Evolutionary conservation across 331 rosid genomes (phyloP).

Genomic region (Rhamnella rubrinervis): DNA sequence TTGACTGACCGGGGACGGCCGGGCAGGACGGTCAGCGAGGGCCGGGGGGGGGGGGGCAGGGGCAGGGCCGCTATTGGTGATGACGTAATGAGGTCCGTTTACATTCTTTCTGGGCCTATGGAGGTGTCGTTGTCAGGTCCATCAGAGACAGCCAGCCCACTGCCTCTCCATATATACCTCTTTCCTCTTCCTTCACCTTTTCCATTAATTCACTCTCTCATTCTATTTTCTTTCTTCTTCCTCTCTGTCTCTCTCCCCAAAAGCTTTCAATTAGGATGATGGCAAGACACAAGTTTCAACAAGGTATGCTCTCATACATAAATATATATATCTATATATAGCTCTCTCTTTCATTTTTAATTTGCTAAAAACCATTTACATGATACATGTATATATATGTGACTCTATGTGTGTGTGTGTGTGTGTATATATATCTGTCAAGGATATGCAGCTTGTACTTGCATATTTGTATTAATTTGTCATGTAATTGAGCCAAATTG

Average conservation of each 20-base stretch:
- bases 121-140: conserved; percentile 53
- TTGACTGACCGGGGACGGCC: background rate
- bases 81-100: conserved; percentile 42
- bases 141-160: conserved; percentile 52
- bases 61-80: conserved; percentile 28
- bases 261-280: conserved; percentile 29
- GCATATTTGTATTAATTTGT: too few species aligned
- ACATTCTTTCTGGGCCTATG: conserved; percentile 58
- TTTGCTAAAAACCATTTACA: too few species aligned
- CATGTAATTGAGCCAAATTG: too few species aligned
- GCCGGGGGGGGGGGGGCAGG: background rate
- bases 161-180: conserved; percentile 35
- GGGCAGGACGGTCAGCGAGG: background rate
- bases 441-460: too few species aligned
- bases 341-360: background rate
- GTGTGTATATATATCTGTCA: too few species aligned
- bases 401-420: too few species aligned
- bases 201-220: background rate
- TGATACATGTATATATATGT: background rate
- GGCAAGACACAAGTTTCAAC: conserved; percentile 41
- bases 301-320: conserved; percentile 40
- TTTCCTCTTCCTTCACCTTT: conserved; percentile 19
- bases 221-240: background rate
- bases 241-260: conserved; percentile 29
- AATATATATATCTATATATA: conserved; percentile 5